Evolutionary conservation across 768 basidiomycete species (phyloP).

Genomic region (Tulasnella calospora): DNA sequence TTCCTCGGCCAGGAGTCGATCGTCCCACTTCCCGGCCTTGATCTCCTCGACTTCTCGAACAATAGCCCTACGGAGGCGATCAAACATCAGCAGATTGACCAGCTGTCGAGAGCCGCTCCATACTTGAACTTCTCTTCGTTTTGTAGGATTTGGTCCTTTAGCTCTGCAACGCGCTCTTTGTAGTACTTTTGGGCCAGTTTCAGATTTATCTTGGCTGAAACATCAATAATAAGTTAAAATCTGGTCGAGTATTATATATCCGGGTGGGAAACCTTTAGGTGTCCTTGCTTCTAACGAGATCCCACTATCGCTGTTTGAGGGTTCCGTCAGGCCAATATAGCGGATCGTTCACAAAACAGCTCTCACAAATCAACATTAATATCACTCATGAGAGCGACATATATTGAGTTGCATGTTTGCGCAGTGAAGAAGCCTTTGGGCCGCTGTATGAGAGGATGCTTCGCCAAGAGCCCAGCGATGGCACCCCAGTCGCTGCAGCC

Average conservation of each 20-base stretch:
- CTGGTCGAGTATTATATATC: conserved; percentile 28
- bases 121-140: conserved; percentile 81
- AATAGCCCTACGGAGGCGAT: conserved; percentile 45
- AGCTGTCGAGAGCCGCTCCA: conserved; percentile 28
- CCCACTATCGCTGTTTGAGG: conserved; percentile 1
- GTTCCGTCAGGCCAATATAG: conserved; percentile 5
- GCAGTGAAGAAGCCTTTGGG: conserved; percentile 64
- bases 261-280: conserved; percentile 45
- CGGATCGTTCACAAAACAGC: conserved; percentile 5
- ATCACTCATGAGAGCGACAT: conserved; percentile 62
- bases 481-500: conserved; percentile 62
- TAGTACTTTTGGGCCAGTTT: conserved; percentile 74
- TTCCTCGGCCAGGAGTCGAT: conserved; percentile 43
- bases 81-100: neutral
- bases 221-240: neutral
- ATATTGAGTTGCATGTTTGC: conserved; percentile 64
- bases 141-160: conserved; percentile 61
- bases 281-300: conserved; percentile 50
- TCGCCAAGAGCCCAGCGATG: conserved; percentile 60
- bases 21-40: conserved; percentile 61
- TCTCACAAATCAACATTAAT: conserved; percentile 61
- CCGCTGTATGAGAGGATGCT: conserved; percentile 63
- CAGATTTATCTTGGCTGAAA: conserved; percentile 57
- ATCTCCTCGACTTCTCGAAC: conserved; percentile 74
- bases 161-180: conserved; percentile 59